Evolutionary conservation across 2,329 filamentous ascomycete species (phyloP), one percentile per base, ranked within the genome.

Genomic region (Aspergillus sp.): DNA sequence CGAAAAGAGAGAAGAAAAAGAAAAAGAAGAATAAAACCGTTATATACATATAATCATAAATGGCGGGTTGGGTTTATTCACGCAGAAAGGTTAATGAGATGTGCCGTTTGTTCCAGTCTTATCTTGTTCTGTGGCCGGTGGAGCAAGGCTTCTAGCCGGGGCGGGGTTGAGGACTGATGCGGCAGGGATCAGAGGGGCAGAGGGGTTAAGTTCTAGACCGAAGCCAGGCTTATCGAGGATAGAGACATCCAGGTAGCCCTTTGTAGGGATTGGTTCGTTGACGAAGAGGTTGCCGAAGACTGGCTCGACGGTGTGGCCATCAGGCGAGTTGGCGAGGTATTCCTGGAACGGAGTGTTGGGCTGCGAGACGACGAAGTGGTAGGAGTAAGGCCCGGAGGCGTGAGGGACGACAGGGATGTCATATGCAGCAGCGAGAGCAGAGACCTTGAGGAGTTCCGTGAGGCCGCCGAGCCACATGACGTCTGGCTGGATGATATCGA

Each of bases 391-490:
- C 1, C 93, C 93, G 60, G 89, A 95, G 44, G 93, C 93, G 71
- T 97, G 93, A n/a, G 93, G 93, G 13, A 97, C 91, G 15, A 97
- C 92, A 12, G 93, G 93, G 59, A 97, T 89, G 70, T 97, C 93
- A 75, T 97, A 97, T 20, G 93, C 93, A 4, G 92, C 86, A 4
- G 93, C 93, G 85, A 96, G 89, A 53, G 92, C 89, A 15, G 91
- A 85, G 52, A 97, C 89, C 76, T 91, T 95, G 64, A 97, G 86
- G 57, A 97, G 83, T 76, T 97, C 93, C 1, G 93, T 97, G 81
- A 97, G 75, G 60, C 93, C 93, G 61, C 93, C 93, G 13, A 96
- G 86, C 93, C 93, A 97, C 93, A 97, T 97, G 62, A 97, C 92
- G 70, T 97, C 93, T 13, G 93, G 93, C 78, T 96, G 93, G 68